Evolutionary conservation across 352 stramenopile species (phyloP).

Genomic region (Thraustotheca clavata): DNA sequence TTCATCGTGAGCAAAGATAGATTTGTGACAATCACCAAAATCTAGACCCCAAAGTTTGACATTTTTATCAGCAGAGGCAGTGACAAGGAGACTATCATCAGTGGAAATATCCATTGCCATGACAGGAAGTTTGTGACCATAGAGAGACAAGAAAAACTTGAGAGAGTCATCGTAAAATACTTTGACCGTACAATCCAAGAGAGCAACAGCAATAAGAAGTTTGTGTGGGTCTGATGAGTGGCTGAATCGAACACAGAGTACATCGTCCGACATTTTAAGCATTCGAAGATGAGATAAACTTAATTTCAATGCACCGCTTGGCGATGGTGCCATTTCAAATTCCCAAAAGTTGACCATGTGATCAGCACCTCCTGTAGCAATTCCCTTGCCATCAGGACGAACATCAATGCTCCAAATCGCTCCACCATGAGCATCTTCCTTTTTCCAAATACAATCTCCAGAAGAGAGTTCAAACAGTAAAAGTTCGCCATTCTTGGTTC

Average conservation of each 20-base stretch:
- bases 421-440: constrained; percentile 84
- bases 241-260: constrained; percentile 96
- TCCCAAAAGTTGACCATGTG: constrained; percentile 99
- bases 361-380: constrained; percentile 95
- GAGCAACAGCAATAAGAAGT: constrained; percentile 81
- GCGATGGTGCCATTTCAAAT: constrained; percentile 78
- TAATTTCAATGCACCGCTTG: constrained; percentile 61
- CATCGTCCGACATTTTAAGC: constrained; percentile 97
- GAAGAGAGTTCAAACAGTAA: constrained; percentile 93
- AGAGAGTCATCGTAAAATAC: constrained; percentile 99
- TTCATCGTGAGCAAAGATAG: constrained; percentile 97
- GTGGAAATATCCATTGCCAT: constrained; percentile 97
- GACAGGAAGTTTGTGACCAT: constrained; percentile 98
- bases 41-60: constrained; percentile 99
- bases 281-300: constrained; percentile 91
- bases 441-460: constrained; percentile 88
- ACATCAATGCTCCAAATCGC: constrained; percentile 97
- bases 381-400: constrained; percentile 80
- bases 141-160: constrained; percentile 99
- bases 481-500: constrained; percentile 94
- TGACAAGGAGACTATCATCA: constrained; percentile 96
- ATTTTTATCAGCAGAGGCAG: constrained; percentile 97
- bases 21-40: constrained; percentile 99
- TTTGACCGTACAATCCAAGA: constrained; percentile 97
- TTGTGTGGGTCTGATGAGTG: constrained; percentile 84